Base-by-base conservation (phyloP, 139 green algal species). In the Coelastrella sp. region DNA sequence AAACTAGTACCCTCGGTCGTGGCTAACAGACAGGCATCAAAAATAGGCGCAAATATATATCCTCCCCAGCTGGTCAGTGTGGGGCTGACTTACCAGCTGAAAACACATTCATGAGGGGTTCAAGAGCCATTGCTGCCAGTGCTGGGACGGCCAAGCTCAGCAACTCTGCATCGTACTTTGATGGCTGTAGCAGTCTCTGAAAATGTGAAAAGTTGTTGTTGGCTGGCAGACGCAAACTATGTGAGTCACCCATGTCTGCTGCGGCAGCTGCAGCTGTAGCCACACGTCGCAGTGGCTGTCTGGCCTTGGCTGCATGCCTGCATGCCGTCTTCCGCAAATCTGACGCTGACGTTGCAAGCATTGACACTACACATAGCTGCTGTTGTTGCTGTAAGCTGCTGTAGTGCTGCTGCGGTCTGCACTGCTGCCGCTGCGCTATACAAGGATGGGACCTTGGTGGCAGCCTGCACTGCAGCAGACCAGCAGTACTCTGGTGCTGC, bases 21-120 rank as follows among this genome's bases (percentile, higher is more conserved):
- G 35, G 35, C 35, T 49, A 49, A 49, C 35, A 49, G 35, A 49
- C 35, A 49, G 35, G 35, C 35, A 49, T 5, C 35, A 49, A 49
- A 3, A 3, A 49, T 49, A 49, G 35, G 3, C 35, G 3, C 35
- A 49, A 49, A 49, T 3, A 3, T 49, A 49, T 3, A 49, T 49
- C 3, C 35, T 49, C 35, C 35, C 35, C 35, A 49, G 35, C 35
- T 49, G 35, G 35, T 49, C 35, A 49, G 35, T 49, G 35, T 49
- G 35, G 35, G 35, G 10, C 70, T 10, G 20, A 70, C 93, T 17
- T 22, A 95, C 93, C 94, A 84, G 91, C 93, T 87, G 95, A 94
- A 12, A 96, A 80, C 0, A 94, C 85, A 14, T 92, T 92, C 90
- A 97, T 94, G 4, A 92, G 61, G 0, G 95, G 95, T 58, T 97